phyloP scores from a whole-genome alignment of 306 rosid species.

The Hippophae tibetana region DNA sequence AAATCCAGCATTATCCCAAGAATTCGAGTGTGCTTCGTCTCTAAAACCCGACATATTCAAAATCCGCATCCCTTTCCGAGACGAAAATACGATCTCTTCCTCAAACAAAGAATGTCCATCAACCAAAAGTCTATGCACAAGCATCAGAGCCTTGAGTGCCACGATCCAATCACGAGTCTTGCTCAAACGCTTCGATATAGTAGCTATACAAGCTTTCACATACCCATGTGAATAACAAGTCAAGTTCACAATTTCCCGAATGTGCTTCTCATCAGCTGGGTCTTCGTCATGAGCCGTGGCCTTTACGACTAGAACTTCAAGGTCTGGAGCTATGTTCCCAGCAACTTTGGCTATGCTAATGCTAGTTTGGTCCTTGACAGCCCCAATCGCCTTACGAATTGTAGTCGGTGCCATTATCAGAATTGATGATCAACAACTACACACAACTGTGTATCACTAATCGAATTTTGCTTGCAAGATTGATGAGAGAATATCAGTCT shows the following conservation, averaged over 20 bases:
- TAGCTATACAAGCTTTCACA: constrained; percentile 45
- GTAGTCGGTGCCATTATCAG: constrained; percentile 57
- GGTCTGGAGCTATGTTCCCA: constrained; percentile 68
- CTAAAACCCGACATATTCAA: constrained; percentile 60
- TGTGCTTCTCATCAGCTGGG: constrained; percentile 64
- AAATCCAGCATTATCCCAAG: constrained; percentile 69
- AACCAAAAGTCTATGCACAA: constrained; percentile 55
- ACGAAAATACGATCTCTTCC: constrained; percentile 52
- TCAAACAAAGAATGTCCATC: constrained; percentile 69
- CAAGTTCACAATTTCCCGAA: constrained; percentile 46
- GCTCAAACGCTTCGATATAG: constrained; percentile 50
- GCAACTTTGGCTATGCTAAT: constrained; percentile 84
- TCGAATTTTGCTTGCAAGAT: neutral
- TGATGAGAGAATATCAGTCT: neutral
- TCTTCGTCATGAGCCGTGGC: constrained; percentile 73
- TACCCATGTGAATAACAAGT: constrained; percentile 48
- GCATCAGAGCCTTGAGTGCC: constrained; percentile 66
- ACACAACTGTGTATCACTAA: neutral
- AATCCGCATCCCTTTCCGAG: constrained; percentile 48
- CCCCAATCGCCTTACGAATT: constrained; percentile 83
- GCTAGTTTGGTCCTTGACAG: constrained; percentile 83
- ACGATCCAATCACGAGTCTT: constrained; percentile 86
- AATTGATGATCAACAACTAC: neutral
- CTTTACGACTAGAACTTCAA: constrained; percentile 73
- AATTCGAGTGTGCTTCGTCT: constrained; percentile 73